Percentiles rank a stretch among this genome's conserved stretches.
Conservation (phyloP, 2,329 filamentous ascomycete genomes). For the Xylaria polymorpha region DNA sequence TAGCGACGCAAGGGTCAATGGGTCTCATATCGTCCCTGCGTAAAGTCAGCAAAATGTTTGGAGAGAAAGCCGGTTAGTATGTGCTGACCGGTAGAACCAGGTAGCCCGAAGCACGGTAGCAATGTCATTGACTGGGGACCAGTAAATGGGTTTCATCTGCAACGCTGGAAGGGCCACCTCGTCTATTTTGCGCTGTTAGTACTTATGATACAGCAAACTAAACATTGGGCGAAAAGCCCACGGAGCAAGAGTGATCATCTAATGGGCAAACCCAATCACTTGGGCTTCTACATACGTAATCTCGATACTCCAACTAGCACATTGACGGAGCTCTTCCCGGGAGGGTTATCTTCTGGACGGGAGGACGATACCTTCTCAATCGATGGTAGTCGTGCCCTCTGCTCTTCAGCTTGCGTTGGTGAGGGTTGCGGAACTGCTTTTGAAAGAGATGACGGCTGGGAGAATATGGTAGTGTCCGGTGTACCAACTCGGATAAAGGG, state of each 20-base stretch:
- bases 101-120: conserved; percentile 85
- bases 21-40: conserved; percentile 85
- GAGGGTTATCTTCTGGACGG: conserved; percentile 40
- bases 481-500: conserved; percentile 63
- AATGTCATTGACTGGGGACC: conserved; percentile 92
- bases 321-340: conserved; percentile 55
- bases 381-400: conserved; percentile 32
- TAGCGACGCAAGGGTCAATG: conserved; percentile 85
- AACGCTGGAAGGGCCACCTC: conserved; percentile 84
- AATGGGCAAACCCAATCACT: background rate
- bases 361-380: conserved; percentile 36
- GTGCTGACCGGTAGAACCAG: conserved; percentile 85
- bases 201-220: background rate
- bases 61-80: background rate
- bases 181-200: conserved; percentile 54
- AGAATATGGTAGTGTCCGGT: conserved; percentile 47
- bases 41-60: conserved; percentile 23
- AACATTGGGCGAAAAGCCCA: background rate
- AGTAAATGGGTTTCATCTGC: conserved; percentile 97
- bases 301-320: conserved; percentile 91
- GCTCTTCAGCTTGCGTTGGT: conserved; percentile 43
- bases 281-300: conserved; percentile 61
- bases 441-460: conserved; percentile 47
- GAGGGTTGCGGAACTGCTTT: conserved; percentile 35
- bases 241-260: background rate